Evolutionary conservation across 441 rosid species (phyloP).

Genomic region (Corymbia calophylla): DNA sequence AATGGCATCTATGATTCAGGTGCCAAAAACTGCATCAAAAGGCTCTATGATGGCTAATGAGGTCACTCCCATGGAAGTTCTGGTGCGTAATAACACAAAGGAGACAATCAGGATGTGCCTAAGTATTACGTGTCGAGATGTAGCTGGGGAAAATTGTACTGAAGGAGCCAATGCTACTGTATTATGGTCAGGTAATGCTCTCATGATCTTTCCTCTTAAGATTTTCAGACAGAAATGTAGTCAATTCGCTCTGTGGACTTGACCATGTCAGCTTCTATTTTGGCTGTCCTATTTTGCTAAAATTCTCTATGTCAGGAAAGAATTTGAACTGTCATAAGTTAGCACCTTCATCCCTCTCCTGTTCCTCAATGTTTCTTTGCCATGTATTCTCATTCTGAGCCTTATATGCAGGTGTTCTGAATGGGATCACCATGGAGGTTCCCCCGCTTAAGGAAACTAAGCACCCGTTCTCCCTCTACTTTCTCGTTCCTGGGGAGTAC

Average conservation of each 20-base stretch:
- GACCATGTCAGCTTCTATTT: neutral
- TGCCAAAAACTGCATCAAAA: conserved; percentile 21
- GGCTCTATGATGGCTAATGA: conserved; percentile 67
- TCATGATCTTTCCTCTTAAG: neutral
- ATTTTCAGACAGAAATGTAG: neutral
- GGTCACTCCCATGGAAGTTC: conserved; percentile 87
- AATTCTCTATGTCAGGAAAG: neutral
- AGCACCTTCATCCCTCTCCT: neutral
- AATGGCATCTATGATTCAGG: conserved; percentile 11
- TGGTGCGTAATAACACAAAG: conserved; percentile 83
- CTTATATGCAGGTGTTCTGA: conserved; percentile 46
- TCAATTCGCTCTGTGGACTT: neutral
- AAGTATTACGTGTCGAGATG: conserved; percentile 82
- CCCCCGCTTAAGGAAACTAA: conserved; percentile 73
- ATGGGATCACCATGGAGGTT: conserved; percentile 71
- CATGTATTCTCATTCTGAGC: neutral
- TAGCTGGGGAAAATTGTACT: conserved; percentile 87
- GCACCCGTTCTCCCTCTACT: conserved; percentile 75
- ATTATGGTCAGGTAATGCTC: conserved; percentile 72
- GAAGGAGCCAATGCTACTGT: conserved; percentile 84
- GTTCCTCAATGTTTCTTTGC: neutral
- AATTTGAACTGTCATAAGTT: neutral
- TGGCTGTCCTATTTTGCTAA: neutral
- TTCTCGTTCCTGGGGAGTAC: conserved; percentile 94
- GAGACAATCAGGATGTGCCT: conserved; percentile 76